These are phyloP conservation scores for Tetrapyrgos nigripes DNA, from an alignment of 1,284 basidiomycete genomes.

Conservation along the genomic window DNA sequence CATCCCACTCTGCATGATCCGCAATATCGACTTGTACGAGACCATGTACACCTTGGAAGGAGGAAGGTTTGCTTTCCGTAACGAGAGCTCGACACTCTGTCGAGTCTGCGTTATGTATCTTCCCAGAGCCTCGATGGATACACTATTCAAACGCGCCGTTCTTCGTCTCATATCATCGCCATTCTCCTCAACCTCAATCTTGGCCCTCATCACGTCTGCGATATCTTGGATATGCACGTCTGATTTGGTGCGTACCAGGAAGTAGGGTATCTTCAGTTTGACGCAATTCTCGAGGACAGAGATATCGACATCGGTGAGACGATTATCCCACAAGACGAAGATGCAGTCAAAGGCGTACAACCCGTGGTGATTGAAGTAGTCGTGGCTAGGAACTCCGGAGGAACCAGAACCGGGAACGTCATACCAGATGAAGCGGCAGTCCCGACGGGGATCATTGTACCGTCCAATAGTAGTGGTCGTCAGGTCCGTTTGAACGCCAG, in stretches of 20 bases:
- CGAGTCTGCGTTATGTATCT: conserved; percentile 34
- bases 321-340: conserved; percentile 25
- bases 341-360: conserved; percentile 43
- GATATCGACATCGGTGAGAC: conserved; percentile 21
- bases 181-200: conserved; percentile 14
- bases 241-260: conserved; percentile 41
- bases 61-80: conserved; percentile 28
- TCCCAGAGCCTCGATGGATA: conserved; percentile 17
- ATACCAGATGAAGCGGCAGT: conserved; percentile 37
- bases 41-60: conserved; percentile 38
- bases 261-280: conserved; percentile 36
- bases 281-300: conserved; percentile 28
- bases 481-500: conserved; percentile 4
- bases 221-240: conserved; percentile 41
- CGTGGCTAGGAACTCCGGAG: conserved; percentile 34
- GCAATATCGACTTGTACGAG: conserved; percentile 20
- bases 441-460: not conserved
- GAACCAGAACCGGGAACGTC: conserved; percentile 44
- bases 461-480: not conserved
- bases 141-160: not conserved
- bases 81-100: conserved; percentile 32
- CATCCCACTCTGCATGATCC: conserved; percentile 20
- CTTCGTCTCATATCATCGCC: not conserved
- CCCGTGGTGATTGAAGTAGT: conserved; percentile 44
- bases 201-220: conserved; percentile 32